These are phyloP conservation scores for Trichoderma lentiforme DNA, from an alignment of 2,329 filamentous ascomycete genomes.

Conservation along the genomic window DNA sequence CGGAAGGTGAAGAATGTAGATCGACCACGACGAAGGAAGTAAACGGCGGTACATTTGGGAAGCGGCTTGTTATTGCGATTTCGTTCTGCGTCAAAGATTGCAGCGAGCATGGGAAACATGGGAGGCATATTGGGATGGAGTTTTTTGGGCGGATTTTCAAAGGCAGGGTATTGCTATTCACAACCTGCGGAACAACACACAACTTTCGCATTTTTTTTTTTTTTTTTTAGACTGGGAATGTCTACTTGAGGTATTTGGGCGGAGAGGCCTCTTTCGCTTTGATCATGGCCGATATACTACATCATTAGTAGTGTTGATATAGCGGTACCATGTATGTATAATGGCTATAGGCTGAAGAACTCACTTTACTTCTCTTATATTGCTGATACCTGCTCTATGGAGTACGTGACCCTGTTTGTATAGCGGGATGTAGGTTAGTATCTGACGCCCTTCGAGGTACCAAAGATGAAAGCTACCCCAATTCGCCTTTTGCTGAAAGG, in stretches of 20 bases:
- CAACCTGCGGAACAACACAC: background rate
- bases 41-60: background rate
- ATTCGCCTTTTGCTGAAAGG: too few species aligned
- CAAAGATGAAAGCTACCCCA: too few species aligned
- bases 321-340: background rate
- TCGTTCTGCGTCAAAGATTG: background rate
- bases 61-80: background rate
- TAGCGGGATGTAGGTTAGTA: too few species aligned
- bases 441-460: too few species aligned
- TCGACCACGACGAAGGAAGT: slow-evolving; percentile 27
- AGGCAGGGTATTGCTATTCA: background rate
- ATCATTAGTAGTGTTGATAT: background rate
- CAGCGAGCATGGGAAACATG: slow-evolving; percentile 7
- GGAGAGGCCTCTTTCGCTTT: background rate
- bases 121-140: slow-evolving; percentile 9
- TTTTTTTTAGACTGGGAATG: background rate
- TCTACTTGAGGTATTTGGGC: background rate
- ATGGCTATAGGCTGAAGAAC: background rate
- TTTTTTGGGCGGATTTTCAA: slow-evolving; percentile 7
- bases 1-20: slow-evolving; percentile 54
- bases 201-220: background rate
- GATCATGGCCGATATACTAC: background rate
- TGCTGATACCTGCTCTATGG: background rate
- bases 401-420: too few species aligned
- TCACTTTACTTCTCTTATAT: background rate